Percentiles rank a stretch among this genome's conserved stretches.
Conservation (phyloP, 768 basidiomycete species). For the Mrakia hoshinonis region DNA sequence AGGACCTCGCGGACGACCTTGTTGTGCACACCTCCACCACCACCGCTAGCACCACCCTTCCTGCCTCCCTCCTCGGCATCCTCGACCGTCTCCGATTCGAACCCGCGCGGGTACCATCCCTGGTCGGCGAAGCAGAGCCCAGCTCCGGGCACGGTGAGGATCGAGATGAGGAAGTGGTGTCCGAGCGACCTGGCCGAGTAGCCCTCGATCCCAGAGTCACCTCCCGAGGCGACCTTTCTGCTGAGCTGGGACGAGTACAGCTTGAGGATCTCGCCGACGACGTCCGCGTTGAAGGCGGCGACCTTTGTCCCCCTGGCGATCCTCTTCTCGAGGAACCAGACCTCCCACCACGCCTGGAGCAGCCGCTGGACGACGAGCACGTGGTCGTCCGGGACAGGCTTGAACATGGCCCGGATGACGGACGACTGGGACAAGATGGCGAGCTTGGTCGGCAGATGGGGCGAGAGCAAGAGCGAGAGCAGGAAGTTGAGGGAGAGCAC, state of each 20-base stretch:
- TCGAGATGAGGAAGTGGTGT: conserved; percentile 77
- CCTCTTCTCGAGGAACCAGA: conserved; percentile 65
- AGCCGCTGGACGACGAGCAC: conserved; percentile 55
- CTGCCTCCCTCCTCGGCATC: conserved; percentile 38
- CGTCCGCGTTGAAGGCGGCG: conserved; percentile 56
- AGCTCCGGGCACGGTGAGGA: conserved; percentile 68
- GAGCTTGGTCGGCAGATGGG: conserved; percentile 27
- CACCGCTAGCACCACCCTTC: conserved; percentile 36
- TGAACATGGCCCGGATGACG: conserved; percentile 26
- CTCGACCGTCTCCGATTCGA: conserved; percentile 40
- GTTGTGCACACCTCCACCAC: conserved; percentile 50
- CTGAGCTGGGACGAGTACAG: conserved; percentile 58
- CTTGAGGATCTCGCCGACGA: conserved; percentile 53
- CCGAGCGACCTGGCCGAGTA: conserved; percentile 47
- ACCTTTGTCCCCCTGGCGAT: conserved; percentile 65
- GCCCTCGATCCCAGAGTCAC: conserved; percentile 39
- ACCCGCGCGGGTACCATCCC: conserved; percentile 80
- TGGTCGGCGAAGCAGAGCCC: conserved; percentile 81
- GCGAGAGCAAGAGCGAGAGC: conserved; percentile 57
- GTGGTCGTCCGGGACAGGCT: conserved; percentile 23
- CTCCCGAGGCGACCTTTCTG: conserved; percentile 52
- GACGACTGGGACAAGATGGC: conserved; percentile 25
- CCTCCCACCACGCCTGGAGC: conserved; percentile 66
- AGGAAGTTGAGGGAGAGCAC: conserved; percentile 65
- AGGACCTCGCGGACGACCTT: conserved; percentile 71